These are phyloP conservation scores for Colletotrichum navitas DNA, from an alignment of 2,329 filamentous ascomycete species.

Conservation along the genomic window DNA sequence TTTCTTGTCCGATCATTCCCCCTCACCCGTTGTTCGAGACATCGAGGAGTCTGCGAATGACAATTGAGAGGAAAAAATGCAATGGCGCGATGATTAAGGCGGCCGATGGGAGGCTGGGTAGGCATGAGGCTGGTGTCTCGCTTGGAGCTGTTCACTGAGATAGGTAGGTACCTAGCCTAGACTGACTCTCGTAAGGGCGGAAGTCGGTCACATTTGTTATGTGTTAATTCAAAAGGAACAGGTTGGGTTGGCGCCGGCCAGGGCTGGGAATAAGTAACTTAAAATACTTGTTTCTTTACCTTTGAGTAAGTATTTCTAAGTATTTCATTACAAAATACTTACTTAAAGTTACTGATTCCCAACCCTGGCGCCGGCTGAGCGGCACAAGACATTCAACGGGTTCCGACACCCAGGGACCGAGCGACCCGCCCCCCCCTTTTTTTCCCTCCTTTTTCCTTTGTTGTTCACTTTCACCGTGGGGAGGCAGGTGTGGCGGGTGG, in stretches of 20 bases:
- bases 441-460: too few species aligned
- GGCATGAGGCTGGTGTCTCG: conserved; percentile 24
- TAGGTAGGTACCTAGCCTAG: too few species aligned
- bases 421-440: not conserved
- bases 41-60: not conserved
- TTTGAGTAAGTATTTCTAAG: too few species aligned
- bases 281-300: too few species aligned
- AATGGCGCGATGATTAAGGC: conserved; percentile 9
- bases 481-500: conserved; percentile 9
- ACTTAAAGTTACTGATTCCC: too few species aligned
- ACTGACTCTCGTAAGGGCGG: not conserved
- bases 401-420: not conserved
- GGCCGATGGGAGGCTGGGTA: conserved; percentile 5
- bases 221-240: not conserved
- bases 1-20: not conserved
- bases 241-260: not conserved
- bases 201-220: not conserved
- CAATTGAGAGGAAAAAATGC: not conserved
- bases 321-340: too few species aligned
- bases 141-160: not conserved
- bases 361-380: conserved; percentile 2
- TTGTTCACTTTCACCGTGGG: not conserved
- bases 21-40: conserved; percentile 5
- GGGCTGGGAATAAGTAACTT: too few species aligned
- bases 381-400: conserved; percentile 18